Base-by-base conservation (phyloP, 805 yeast species). In the Saccharomycopsis malanga region DNA sequence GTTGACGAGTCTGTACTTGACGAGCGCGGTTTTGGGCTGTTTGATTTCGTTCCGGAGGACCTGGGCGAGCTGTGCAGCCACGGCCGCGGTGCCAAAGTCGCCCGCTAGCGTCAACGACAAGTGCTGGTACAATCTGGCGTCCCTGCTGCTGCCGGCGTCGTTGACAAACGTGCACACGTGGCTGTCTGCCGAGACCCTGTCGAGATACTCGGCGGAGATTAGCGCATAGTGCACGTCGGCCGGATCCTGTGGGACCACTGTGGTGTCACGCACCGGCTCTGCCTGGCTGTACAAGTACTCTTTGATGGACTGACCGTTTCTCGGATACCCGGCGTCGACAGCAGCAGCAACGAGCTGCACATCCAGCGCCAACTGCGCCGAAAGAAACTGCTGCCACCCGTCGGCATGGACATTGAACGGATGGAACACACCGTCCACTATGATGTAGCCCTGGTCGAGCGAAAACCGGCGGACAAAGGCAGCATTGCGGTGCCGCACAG, bases 351-450 rank as follows among this genome's bases (percentile, higher is more conserved):
- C 37, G 20, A 53, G 41, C 4, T 57, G 58, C 12, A 66, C 69
- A 63, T 89, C 98, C 21, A 65, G 68, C 21, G 67, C 63, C 15
- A 80, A 54, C 54, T 81, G 84, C 32, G 63, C 69, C 3, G 77
- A 70, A 56, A 82, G 61, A 1, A 72, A 59, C 37, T 66, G 65
- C 52, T 79, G 78, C 83, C 87, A 83, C 3, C 59, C 18, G 10
- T 44, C 4, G 50, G 52, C 54, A 42, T 71, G 66, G 1, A 70
- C 63, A 32, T 64, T 67, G 54, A 81, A 69, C 2, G 71, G 72
- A 49, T 69, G 64, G 15, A 84, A 71, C 4, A 81, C 79, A 38
- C 98, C 98, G 61, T 91, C 84, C 24, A 78, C 76, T 42, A 87
- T 71, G 3, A 87, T 65, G 0, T 74, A 61, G 0, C 91, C 80